phyloP scores from a whole-genome alignment of 1,284 basidiomycete species.

The Hymenochaete sp. region DNA sequence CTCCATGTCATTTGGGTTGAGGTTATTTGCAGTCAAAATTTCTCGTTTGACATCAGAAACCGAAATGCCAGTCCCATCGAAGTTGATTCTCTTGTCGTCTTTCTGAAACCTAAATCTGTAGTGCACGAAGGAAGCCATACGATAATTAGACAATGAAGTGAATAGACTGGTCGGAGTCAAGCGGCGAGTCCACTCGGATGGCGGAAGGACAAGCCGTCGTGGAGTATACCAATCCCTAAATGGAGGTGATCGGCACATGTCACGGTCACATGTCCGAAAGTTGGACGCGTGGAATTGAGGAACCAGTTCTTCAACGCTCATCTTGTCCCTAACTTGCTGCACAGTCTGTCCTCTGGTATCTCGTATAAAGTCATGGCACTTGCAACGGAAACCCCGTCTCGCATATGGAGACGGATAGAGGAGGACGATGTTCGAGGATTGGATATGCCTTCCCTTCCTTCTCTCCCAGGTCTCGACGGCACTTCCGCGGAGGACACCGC shows the following conservation, averaged over 20 bases:
- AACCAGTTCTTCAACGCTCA: too few species aligned
- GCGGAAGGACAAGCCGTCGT: too few species aligned
- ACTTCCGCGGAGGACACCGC: too few species aligned
- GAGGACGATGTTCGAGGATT: slow-evolving; percentile 43
- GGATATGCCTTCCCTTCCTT: slow-evolving; percentile 73
- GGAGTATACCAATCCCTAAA: too few species aligned
- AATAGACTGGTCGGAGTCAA: too few species aligned
- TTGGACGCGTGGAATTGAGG: too few species aligned
- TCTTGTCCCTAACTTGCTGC: not conserved
- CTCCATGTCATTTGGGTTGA: slow-evolving; percentile 98
- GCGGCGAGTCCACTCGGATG: too few species aligned
- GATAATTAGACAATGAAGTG: too few species aligned
- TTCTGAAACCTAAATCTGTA: slow-evolving; percentile 97
- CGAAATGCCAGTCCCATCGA: slow-evolving; percentile 97
- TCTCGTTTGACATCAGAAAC: slow-evolving; percentile 99
- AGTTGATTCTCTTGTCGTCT: slow-evolving; percentile 91
- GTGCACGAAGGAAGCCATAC: slow-evolving; percentile 95
- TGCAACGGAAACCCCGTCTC: slow-evolving; percentile 66
- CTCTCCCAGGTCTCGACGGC: slow-evolving; percentile 59
- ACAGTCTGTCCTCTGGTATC: not conserved
- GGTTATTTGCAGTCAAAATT: slow-evolving; percentile 92
- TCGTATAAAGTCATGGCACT: slow-evolving; percentile 32
- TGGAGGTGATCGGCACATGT: too few species aligned
- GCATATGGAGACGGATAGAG: slow-evolving; percentile 72
- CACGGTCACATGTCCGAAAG: too few species aligned